Percentiles rank a stretch among this genome's conserved stretches.
These are phyloP conservation scores for Ustilago hordei DNA, from an alignment of 1,284 basidiomycete genomes.

Conservation along the genomic window DNA sequence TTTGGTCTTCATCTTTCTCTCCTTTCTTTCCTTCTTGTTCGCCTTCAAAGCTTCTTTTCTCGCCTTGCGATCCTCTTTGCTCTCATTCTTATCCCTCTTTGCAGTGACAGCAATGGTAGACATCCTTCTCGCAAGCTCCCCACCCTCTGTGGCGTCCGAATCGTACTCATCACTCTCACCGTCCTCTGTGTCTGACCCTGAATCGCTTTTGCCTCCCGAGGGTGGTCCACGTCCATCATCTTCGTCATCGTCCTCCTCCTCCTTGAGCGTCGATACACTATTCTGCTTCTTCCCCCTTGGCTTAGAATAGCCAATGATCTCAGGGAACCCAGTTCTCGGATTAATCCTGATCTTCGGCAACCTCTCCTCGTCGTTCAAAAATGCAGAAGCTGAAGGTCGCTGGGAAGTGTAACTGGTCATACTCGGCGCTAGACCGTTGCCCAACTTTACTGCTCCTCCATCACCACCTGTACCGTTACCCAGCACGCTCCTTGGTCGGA, in stretches of 20 bases:
- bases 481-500: conserved; percentile 31
- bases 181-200: conserved; percentile 43
- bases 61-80: conserved; percentile 84
- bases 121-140: conserved; percentile 18
- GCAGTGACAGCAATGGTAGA: conserved; percentile 32
- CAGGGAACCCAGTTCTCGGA: conserved; percentile 63
- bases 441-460: conserved; percentile 28
- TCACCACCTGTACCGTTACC: conserved; percentile 14
- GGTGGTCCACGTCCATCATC: conserved; percentile 36
- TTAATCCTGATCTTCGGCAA: conserved; percentile 62
- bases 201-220: conserved; percentile 17
- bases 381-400: conserved; percentile 35
- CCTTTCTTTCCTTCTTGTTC: conserved; percentile 57
- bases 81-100: conserved; percentile 73
- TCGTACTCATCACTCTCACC: conserved; percentile 36
- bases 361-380: conserved; percentile 43
- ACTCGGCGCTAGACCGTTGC: conserved; percentile 42
- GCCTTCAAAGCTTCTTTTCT: conserved; percentile 89
- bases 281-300: conserved; percentile 27
- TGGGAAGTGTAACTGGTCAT: conserved; percentile 43
- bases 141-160: conserved; percentile 45
- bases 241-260: conserved; percentile 12
- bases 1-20: conserved; percentile 57
- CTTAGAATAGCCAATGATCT: conserved; percentile 60
- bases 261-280: conserved; percentile 6